A percentile compares a stretch with the other conserved stretches of the same genome.
phyloP scores from a whole-genome alignment of 805 yeast species.

The Nakazawaea peltata region DNA sequence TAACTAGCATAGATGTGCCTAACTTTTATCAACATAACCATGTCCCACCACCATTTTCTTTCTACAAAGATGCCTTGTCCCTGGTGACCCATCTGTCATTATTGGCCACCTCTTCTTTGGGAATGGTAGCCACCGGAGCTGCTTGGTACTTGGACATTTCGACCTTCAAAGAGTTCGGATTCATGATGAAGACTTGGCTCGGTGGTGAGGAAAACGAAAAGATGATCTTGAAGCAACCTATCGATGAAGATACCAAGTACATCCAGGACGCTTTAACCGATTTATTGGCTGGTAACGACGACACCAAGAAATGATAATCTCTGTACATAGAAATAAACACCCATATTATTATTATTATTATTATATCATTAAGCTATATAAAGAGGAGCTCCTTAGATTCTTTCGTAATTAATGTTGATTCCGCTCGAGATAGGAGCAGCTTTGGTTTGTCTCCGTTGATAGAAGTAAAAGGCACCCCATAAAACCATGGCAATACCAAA shows the following conservation, averaged over 20 bases:
- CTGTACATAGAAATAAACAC: slow-evolving; percentile 1
- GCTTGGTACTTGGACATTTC: slow-evolving; percentile 79
- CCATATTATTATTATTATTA: no score
- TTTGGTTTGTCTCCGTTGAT: slow-evolving; percentile 9
- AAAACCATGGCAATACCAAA: slow-evolving; percentile 17
- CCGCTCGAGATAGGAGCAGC: background rate
- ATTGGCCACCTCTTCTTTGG: slow-evolving; percentile 61
- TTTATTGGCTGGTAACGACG: slow-evolving; percentile 31
- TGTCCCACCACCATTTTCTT: slow-evolving; percentile 74
- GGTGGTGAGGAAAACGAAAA: slow-evolving; percentile 63
- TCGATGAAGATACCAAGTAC: slow-evolving; percentile 52
- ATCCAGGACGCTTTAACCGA: slow-evolving; percentile 49
- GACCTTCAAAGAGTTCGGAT: slow-evolving; percentile 60
- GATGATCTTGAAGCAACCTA: slow-evolving; percentile 33
- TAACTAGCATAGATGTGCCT: slow-evolving; percentile 57
- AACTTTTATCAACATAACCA: slow-evolving; percentile 78
- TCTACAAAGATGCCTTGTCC: slow-evolving; percentile 74
- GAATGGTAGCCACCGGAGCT: slow-evolving; percentile 66
- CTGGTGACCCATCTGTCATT: slow-evolving; percentile 80
- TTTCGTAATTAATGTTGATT: slow-evolving; percentile 1
- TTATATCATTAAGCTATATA: background rate
- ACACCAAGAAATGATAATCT: background rate
- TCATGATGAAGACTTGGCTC: slow-evolving; percentile 50
- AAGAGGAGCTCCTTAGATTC: background rate
- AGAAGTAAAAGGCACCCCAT: slow-evolving; percentile 21